Evolutionary conservation across 495 filamentous ascomycete species (phyloP), one percentile per base, ranked within the genome.

Genomic region (Aspergillus carlsbadensis): DNA sequence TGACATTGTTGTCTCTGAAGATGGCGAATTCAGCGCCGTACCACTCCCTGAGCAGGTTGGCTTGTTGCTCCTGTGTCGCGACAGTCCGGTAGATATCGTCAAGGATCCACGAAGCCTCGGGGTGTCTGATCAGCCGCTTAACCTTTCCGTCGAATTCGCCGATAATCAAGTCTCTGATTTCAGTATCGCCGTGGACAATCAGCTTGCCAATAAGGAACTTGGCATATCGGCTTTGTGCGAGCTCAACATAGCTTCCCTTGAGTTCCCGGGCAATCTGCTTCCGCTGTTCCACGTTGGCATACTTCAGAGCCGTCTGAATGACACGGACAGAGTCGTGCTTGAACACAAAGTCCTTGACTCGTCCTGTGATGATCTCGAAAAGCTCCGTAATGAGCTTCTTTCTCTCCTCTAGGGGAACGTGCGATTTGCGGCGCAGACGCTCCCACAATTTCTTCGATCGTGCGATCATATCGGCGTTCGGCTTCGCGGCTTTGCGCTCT

Each of bases 401-500:
- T 50, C 95, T 80, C 70, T 98, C 91, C 37, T 91, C 89, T 53
- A 81, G 79, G 15, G 90, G 87, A 1, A 97, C 89, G 63, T 96
- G 90, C 8, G 91, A 95, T 71, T 96, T 96, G 57, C 89, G 82
- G 54, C 95, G 86, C 58, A 99, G 71, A 54, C 87, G 84, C 74
- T 99, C 95, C 95, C 95, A 99, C 34, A 99, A 79, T 75, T 96
- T 91, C 78, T 98, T 98, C 4, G 91, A 89, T 40, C 90, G 85
- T n/a, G 84, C 81, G 57, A 99, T 86, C 52, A 85, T 84, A 63
- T 96, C 91, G 58, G 93, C 91, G 53, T 96, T 85, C 7, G 95
- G 95, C 70, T 96, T 97, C 21, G 87, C 85, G 26, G 88, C 85
- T 79, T 93, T 98, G 62, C 95, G 89, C 67, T 97, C 92, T 65